Evolutionary conservation across 2,329 filamentous ascomycete species (phyloP).

Genomic region (Aspergillus vadensis): DNA sequence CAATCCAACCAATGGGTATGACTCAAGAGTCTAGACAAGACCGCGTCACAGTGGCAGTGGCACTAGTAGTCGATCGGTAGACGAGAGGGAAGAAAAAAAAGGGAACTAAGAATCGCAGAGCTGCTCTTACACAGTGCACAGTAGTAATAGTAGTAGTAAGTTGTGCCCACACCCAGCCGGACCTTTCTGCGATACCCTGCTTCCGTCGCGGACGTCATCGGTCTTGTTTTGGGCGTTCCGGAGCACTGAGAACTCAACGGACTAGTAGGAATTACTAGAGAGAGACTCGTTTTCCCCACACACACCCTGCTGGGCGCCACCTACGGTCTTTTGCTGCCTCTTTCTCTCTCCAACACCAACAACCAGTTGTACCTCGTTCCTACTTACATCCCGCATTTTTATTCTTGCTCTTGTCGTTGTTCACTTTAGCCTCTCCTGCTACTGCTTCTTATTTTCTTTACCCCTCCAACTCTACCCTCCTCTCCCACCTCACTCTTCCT

Average conservation of each 20-base stretch:
- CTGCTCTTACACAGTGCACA: background rate
- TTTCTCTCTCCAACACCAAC: conserved; percentile 12
- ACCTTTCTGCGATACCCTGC: conserved; percentile 23
- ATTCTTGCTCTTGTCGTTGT: conserved; percentile 1
- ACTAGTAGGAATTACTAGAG: conserved; percentile 12
- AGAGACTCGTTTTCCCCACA: conserved; percentile 31
- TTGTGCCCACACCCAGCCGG: conserved; percentile 1
- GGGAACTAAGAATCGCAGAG: background rate
- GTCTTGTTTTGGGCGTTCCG: conserved; percentile 29
- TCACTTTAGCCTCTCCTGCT: conserved; percentile 3
- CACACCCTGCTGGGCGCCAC: conserved; percentile 27
- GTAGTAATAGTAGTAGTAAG: background rate
- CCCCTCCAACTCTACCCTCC: background rate
- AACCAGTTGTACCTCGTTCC: conserved; percentile 11
- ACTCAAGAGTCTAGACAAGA: conserved; percentile 10
- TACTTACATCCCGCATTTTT: conserved; percentile 18
- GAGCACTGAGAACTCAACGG: conserved; percentile 19
- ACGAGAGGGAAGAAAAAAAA: background rate
- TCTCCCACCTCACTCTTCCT: conserved; percentile 11
- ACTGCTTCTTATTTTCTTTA: background rate
- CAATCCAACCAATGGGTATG: conserved; percentile 25
- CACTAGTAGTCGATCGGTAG: background rate
- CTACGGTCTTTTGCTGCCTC: conserved; percentile 24
- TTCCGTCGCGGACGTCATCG: conserved; percentile 36
- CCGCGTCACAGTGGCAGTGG: conserved; percentile 14